These are phyloP conservation scores for Sungouiozyma ichnusensis DNA, from an alignment of 805 yeast genomes.

Conservation along the genomic window DNA sequence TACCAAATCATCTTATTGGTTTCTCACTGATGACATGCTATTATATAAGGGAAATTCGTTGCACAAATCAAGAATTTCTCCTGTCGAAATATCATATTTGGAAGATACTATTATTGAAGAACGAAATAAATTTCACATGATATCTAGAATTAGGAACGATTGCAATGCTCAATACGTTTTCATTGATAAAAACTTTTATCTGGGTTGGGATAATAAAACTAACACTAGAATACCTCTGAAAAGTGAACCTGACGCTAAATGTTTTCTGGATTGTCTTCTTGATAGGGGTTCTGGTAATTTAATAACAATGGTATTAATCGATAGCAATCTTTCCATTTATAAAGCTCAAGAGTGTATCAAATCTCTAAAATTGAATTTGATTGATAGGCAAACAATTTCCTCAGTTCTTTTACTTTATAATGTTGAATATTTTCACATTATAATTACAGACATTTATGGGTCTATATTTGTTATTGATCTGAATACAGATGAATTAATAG, in stretches of 20 bases:
- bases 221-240: not conserved
- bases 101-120: not conserved
- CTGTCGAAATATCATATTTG: not conserved
- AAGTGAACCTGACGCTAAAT: not conserved
- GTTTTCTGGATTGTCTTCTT: conserved; percentile 2
- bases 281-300: conserved; percentile 3
- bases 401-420: not conserved
- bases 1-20: not conserved
- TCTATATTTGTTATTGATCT: conserved; percentile 8
- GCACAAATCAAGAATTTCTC: not conserved
- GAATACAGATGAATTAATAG: conserved; percentile 1
- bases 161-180: not conserved
- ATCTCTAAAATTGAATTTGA: not conserved
- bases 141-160: not conserved
- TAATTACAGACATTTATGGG: conserved; percentile 15
- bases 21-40: not conserved
- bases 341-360: not conserved
- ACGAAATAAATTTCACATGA: too few species aligned
- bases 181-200: not conserved
- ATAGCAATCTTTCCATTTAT: not conserved
- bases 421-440: not conserved
- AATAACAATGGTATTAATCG: not conserved
- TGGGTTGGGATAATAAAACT: not conserved
- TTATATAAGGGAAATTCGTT: not conserved
- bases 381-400: not conserved